A percentile compares a stretch with the other conserved stretches of the same genome.
phyloP scores from a whole-genome alignment of 1,284 basidiomycete genomes.

The Apiotrichum gracile region DNA sequence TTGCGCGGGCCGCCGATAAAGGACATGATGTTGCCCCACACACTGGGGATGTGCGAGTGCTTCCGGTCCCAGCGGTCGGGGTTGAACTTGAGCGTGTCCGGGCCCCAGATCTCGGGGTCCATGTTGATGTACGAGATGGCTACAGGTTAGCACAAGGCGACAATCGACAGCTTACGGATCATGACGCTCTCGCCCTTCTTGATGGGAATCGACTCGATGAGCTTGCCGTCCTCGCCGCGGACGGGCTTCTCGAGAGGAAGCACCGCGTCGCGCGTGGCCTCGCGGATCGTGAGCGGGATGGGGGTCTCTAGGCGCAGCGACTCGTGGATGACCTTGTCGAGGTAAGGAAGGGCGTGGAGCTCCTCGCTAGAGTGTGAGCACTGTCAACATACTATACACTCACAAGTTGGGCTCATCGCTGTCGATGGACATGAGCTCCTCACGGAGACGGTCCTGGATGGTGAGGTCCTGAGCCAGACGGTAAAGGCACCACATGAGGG shows the following conservation, averaged over 20 bases:
- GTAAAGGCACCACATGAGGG: constrained; percentile 44
- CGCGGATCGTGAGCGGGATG: constrained; percentile 48
- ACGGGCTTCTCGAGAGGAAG: constrained; percentile 56
- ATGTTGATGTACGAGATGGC: constrained; percentile 57
- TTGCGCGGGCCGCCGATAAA: constrained; percentile 63
- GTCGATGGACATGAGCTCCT: constrained; percentile 49
- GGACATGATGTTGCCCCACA: constrained; percentile 59
- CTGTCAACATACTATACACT: neutral
- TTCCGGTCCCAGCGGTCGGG: constrained; percentile 28
- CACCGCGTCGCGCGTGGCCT: constrained; percentile 53
- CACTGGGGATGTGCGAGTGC: constrained; percentile 50
- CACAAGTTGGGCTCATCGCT: neutral
- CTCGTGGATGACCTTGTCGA: constrained; percentile 64
- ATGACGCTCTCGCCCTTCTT: constrained; percentile 35
- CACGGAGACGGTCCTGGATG: constrained; percentile 56
- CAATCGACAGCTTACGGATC: constrained; percentile 51
- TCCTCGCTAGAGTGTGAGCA: constrained; percentile 7
- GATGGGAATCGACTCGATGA: constrained; percentile 36
- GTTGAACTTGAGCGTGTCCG: constrained; percentile 60
- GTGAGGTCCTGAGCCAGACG: constrained; percentile 55
- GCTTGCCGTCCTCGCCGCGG: constrained; percentile 41
- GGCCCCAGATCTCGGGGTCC: constrained; percentile 59
- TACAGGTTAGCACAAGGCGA: constrained; percentile 20
- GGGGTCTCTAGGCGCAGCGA: constrained; percentile 61
- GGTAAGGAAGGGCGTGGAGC: constrained; percentile 52